Evolutionary conservation across 2,329 filamentous ascomycete species (phyloP).

Genomic region (Colletotrichum horii): DNA sequence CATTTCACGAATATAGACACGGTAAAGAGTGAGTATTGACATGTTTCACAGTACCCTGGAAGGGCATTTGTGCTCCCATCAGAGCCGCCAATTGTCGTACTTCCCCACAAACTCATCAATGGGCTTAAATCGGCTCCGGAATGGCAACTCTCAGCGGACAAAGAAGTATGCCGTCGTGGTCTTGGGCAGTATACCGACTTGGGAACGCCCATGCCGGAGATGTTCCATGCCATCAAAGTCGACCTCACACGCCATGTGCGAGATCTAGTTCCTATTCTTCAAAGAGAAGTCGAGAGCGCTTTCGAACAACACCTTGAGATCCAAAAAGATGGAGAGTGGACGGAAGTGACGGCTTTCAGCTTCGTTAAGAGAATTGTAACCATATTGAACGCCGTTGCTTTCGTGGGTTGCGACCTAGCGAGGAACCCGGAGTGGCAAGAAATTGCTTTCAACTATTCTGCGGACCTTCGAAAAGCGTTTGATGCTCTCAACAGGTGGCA

Average conservation of each 20-base stretch:
- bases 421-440: neutral
- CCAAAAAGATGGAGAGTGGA: neutral
- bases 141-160: neutral
- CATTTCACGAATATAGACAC: neutral
- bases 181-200: slow-evolving; percentile 1
- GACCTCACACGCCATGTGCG: neutral
- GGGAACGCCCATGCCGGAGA: neutral
- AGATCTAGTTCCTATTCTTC: neutral
- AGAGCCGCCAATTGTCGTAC: neutral
- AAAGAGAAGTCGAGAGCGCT: neutral
- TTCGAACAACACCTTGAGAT: neutral
- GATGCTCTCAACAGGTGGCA: neutral
- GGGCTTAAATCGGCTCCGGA: neutral
- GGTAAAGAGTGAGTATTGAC: neutral
- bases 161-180: slow-evolving; percentile 3
- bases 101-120: neutral
- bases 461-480: neutral
- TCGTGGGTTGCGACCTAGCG: neutral
- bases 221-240: slow-evolving; percentile 2
- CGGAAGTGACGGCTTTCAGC: neutral
- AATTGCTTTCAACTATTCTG: neutral
- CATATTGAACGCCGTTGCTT: neutral
- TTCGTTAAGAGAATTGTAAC: neutral
- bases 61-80: neutral
- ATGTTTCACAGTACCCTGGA: neutral